phyloP scores from a whole-genome alignment of 495 filamentous ascomycete species.

The Aspergillus steynii region DNA sequence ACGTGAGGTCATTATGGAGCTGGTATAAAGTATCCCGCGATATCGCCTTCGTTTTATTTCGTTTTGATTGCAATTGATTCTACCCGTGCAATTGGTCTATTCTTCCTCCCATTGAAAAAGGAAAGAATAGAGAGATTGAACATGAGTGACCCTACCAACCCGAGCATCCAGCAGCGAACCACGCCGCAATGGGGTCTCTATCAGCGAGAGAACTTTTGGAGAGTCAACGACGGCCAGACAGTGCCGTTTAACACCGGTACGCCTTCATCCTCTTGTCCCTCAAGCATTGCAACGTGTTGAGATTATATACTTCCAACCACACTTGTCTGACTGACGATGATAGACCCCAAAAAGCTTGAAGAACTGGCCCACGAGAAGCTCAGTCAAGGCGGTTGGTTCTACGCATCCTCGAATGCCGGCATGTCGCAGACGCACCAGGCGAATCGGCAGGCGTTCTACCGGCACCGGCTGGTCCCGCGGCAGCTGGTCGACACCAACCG shows the following conservation, averaged over 20 bases:
- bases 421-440: slow-evolving; percentile 64
- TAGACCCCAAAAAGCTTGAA: slow-evolving; percentile 58
- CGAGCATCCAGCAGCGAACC: slow-evolving; percentile 53
- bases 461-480: slow-evolving; percentile 63
- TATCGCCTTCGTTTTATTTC: no score
- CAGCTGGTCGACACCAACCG: slow-evolving; percentile 62
- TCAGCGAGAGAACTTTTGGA: slow-evolving; percentile 63
- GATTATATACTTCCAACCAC: no score
- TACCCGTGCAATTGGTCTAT: no score
- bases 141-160: slow-evolving; percentile 58
- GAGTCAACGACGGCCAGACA: slow-evolving; percentile 53
- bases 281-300: not conserved
- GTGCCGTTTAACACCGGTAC: slow-evolving; percentile 57
- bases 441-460: slow-evolving; percentile 69
- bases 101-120: not conserved
- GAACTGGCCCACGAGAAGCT: slow-evolving; percentile 58
- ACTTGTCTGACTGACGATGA: not conserved
- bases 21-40: no score
- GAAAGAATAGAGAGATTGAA: slow-evolving; percentile 6
- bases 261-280: not conserved
- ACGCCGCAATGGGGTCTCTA: slow-evolving; percentile 64
- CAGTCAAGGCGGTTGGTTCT: slow-evolving; percentile 49
- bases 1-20: slow-evolving; percentile 32
- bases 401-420: slow-evolving; percentile 67
- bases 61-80: no score